phyloP scores from a whole-genome alignment of 2,329 filamentous ascomycete genomes.

The Xylaria digitata region DNA sequence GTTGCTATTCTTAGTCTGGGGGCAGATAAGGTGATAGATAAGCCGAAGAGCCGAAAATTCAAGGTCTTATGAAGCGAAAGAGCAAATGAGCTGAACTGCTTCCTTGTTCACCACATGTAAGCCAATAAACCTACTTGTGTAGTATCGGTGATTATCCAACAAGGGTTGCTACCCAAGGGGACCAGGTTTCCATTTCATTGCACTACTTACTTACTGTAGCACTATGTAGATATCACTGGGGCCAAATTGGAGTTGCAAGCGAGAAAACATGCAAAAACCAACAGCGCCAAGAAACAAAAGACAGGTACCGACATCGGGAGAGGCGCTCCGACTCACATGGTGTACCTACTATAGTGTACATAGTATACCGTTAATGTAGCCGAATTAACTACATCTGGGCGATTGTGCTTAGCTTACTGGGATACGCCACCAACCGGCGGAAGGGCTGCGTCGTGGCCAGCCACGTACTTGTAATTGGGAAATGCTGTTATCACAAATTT shows the following conservation, averaged over 20 bases:
- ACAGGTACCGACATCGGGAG: constrained; percentile 37
- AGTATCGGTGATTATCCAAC: constrained; percentile 6
- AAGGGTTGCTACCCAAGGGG: constrained; percentile 7
- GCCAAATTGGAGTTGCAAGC: not conserved
- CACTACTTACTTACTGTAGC: too few relatives aligned
- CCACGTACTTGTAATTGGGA: constrained; percentile 1
- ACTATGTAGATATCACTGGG: too few relatives aligned
- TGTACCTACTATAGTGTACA: not conserved
- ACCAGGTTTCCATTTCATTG: not conserved
- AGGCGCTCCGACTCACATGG: constrained; percentile 31
- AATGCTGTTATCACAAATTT: not conserved
- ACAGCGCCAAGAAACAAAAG: constrained; percentile 8
- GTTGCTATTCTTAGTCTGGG: constrained; percentile 25
- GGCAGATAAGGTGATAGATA: not conserved
- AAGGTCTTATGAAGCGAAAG: not conserved
- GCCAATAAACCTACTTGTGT: not conserved
- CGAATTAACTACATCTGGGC: constrained; percentile 9
- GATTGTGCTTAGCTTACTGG: constrained; percentile 21
- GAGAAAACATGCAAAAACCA: not conserved
- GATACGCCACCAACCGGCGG: constrained; percentile 4
- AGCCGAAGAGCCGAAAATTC: not conserved
- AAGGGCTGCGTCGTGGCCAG: constrained; percentile 9
- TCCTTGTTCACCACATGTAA: constrained; percentile 3
- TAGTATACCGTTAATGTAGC: constrained; percentile 12
- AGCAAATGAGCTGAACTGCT: constrained; percentile 1